Base-by-base conservation (phyloP, 2,329 filamentous ascomycete genomes). In the Pyrenophora tritici-repentis region DNA sequence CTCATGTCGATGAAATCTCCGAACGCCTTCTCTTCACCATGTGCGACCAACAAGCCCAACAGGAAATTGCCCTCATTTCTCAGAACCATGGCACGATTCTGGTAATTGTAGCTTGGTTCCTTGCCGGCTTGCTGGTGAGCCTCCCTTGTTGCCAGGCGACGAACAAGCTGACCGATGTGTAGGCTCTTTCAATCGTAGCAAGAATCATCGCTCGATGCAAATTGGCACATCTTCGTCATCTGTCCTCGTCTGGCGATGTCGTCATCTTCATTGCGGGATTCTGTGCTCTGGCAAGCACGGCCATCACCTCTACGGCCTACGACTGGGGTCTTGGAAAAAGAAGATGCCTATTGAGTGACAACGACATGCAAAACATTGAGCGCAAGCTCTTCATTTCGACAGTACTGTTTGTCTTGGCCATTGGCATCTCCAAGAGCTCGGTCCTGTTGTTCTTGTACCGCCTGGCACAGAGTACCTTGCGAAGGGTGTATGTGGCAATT, bases 81-180 rank as follows among this genome's bases (percentile, higher is more conserved):
- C 59, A 68, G 42, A 60, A 63, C 38, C 63, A 58, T 49, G 64
- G 63, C 3, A 56, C 60, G 14, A 54, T 68, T 47, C 46, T 68
- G 50, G 55, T 63, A 41, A 67, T 67, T 50, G 58, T 53, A 31
- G 55, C 58, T 43, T 68, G 63, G 64, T 65, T 65, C 29, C 51
- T 68, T 31, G 58, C 55, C n/a, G 62, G 58, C 39, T 45, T 61
- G 29, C 48, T 68, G 29, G 65, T 67, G 55, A 41, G 47, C 50
- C 16, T 17, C n/a, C 7, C 34, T 13, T 9, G 6, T n/a, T 8
- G 6, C 32, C 33, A 13, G 13, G 26, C 35, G 16, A 14, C 13
- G 32, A 12, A 12, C 34, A 39, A 4, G 18, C 49, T 63, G 29
- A 63, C 41, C 29, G 7, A 12, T 26, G 7, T 42, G 3, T 42